These are phyloP conservation scores for Neofusicoccum kwambonambiense DNA, from an alignment of 2,329 filamentous ascomycete species.

Conservation along the genomic window DNA sequence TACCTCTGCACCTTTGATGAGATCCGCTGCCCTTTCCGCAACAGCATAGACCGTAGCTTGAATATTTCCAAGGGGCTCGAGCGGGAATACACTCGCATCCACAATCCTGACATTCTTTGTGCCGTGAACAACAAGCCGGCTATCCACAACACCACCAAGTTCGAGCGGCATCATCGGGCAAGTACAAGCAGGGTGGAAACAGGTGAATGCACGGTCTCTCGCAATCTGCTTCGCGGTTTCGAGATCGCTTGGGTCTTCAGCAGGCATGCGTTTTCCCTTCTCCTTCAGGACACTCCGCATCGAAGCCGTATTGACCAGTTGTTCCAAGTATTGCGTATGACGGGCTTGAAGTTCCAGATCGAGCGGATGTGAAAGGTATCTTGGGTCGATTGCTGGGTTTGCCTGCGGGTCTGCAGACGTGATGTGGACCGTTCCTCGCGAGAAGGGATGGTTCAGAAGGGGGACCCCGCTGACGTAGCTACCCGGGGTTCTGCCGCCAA, in stretches of 20 bases:
- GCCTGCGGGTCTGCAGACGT: conserved; percentile 27
- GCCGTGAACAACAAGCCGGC: conserved; percentile 29
- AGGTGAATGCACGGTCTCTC: neutral
- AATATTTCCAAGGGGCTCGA: conserved; percentile 10
- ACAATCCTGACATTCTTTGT: conserved; percentile 17
- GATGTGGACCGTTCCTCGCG: conserved; percentile 34
- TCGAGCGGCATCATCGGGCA: neutral
- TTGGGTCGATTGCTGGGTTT: conserved; percentile 41
- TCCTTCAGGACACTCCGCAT: conserved; percentile 34
- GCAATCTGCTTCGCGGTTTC: neutral
- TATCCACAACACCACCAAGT: conserved; percentile 30
- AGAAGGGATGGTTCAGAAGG: conserved; percentile 30
- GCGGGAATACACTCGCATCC: conserved; percentile 19
- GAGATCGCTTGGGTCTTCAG: neutral
- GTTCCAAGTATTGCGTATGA: conserved; percentile 35
- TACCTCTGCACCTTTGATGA: conserved; percentile 26
- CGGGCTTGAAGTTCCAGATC: conserved; percentile 42
- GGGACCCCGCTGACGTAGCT: conserved; percentile 22
- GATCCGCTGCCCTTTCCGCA: conserved; percentile 26
- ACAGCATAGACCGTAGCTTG: conserved; percentile 15
- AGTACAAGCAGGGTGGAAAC: conserved; percentile 3
- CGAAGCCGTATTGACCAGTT: conserved; percentile 32
- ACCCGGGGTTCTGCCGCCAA: conserved; percentile 17
- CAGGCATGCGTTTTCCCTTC: conserved; percentile 24
- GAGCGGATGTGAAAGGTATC: conserved; percentile 42